Conservation (phyloP, 768 basidiomycete species). For the Grammothele lineata region DNA sequence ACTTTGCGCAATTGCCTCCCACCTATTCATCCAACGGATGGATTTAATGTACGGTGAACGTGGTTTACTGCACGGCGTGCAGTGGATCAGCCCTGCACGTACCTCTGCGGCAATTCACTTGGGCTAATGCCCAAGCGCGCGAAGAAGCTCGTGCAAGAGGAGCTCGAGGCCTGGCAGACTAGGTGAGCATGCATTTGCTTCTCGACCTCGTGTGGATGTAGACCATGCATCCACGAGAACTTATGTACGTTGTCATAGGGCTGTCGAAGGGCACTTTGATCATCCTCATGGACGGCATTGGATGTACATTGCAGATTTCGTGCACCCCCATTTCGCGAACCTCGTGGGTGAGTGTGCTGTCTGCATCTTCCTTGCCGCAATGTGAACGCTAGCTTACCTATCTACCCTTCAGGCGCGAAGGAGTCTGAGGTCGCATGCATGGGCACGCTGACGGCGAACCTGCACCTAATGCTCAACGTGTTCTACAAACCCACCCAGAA, state of each 20-base stretch:
- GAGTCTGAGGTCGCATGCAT: conserved; percentile 93
- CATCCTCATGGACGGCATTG: conserved; percentile 86
- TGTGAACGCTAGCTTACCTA: not conserved
- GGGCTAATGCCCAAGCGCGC: conserved; percentile 79
- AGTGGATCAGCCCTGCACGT: conserved; percentile 50
- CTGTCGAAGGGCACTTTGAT: conserved; percentile 82
- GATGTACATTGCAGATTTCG: conserved; percentile 70
- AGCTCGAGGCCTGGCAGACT: conserved; percentile 80
- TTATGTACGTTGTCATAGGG: too few species aligned
- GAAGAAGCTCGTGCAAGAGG: conserved; percentile 68
- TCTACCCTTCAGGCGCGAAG: conserved; percentile 57
- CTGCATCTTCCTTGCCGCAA: not conserved
- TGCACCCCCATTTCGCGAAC: conserved; percentile 72
- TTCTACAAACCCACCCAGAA: conserved; percentile 88
- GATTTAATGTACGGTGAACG: too few species aligned
- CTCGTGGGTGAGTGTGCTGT: conserved; percentile 61
- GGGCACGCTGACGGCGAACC: conserved; percentile 90
- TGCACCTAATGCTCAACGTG: conserved; percentile 91
- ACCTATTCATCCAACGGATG: too few species aligned
- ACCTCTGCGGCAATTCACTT: conserved; percentile 95
- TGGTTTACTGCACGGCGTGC: not conserved
- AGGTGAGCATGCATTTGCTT: conserved; percentile 39
- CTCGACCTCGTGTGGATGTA: not conserved
- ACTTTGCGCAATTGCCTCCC: too few species aligned
- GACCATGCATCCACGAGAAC: too few species aligned